Conservation (phyloP, 495 filamentous ascomycete species). For the Halenospora varia region DNA sequence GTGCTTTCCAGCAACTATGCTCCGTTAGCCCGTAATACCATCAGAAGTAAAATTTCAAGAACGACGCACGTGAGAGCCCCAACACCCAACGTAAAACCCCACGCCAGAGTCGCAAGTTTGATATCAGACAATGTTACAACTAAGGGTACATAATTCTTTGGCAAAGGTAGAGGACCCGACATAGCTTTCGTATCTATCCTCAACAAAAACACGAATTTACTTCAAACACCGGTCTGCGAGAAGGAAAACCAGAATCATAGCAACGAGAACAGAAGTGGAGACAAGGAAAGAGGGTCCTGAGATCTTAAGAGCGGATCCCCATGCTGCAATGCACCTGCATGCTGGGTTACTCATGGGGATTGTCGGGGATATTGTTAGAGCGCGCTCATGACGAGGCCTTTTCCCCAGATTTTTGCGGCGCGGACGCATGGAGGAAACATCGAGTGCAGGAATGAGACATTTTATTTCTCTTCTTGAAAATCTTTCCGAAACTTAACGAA, state of each 20-base stretch:
- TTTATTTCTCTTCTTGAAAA: background rate
- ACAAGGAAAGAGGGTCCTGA: background rate
- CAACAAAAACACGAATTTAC: background rate
- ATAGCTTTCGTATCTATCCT: background rate
- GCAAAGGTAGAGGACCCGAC: background rate
- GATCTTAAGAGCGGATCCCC: background rate
- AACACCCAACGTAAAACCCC: constrained; percentile 38
- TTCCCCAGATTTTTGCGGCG: background rate
- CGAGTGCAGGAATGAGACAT: background rate
- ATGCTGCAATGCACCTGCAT: background rate
- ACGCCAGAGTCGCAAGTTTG: constrained; percentile 34
- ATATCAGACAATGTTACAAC: constrained; percentile 27
- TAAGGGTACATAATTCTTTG: background rate
- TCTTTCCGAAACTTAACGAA: background rate
- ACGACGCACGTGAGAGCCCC: constrained; percentile 29
- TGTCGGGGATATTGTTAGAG: background rate
- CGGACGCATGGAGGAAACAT: background rate
- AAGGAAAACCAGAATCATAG: background rate
- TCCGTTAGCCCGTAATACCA: background rate
- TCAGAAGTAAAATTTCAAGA: background rate
- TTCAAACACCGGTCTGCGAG: background rate
- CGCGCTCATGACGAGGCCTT: background rate
- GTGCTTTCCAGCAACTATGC: constrained; percentile 30
- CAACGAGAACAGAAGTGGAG: background rate
- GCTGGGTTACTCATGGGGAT: background rate